Conservation (phyloP, 2,329 filamentous ascomycete genomes). For the Sarocladium kiliense region DNA sequence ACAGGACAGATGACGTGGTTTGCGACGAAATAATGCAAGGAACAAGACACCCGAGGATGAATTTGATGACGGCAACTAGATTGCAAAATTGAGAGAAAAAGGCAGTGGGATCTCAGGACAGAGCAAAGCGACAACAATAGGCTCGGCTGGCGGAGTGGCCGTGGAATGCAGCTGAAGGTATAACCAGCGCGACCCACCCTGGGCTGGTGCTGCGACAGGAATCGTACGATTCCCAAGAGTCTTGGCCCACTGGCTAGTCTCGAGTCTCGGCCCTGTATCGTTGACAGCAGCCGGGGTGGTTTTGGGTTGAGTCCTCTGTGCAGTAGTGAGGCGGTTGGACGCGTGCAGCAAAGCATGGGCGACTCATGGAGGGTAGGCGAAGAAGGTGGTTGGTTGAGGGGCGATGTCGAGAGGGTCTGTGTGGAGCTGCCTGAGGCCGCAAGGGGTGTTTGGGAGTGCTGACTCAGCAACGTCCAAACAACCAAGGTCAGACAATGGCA, state of each 20-base stretch:
- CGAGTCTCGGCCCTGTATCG: slow-evolving; percentile 4
- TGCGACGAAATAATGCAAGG: background rate
- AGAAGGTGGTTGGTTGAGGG: slow-evolving; percentile 13
- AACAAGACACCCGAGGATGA: background rate
- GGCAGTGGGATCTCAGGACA: background rate
- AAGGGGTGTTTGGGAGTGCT: background rate
- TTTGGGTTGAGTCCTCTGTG: background rate
- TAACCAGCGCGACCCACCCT: background rate
- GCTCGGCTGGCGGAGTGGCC: background rate
- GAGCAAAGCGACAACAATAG: background rate
- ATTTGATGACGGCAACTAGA: background rate
- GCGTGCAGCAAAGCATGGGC: background rate
- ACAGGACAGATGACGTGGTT: no score
- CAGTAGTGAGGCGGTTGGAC: slow-evolving; percentile 1
- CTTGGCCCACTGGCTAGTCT: slow-evolving; percentile 6
- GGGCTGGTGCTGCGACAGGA: background rate
- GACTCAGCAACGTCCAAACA: no score
- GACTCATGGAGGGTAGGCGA: background rate
- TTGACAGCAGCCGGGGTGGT: background rate
- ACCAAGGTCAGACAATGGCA: no score
- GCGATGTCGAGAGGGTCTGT: background rate
- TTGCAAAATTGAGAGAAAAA: background rate
- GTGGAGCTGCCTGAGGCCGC: background rate
- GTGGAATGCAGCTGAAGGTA: slow-evolving; percentile 6
- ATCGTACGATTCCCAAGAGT: slow-evolving; percentile 7